Evolutionary conservation across 768 basidiomycete species (phyloP), one percentile per base, ranked within the genome.

Genomic region (Amyloporia xantha): DNA sequence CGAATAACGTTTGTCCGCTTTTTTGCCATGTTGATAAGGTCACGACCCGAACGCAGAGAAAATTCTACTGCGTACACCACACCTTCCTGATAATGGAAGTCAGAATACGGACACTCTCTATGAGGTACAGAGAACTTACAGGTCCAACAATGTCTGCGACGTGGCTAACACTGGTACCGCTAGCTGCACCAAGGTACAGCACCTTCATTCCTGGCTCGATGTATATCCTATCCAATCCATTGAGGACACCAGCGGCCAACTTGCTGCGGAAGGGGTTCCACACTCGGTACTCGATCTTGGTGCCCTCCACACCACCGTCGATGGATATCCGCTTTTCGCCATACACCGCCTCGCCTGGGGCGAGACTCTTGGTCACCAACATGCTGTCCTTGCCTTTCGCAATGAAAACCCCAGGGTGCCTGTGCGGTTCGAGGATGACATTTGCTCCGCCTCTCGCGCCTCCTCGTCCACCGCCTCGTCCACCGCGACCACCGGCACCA

Each of bases 191-290:
- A 54, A 99, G 81, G 71, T 98, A 99, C 49, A 99, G 71, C 40
- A 98, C 95, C 75, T 96, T 98, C 59, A 85, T 82, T 51, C 96
- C 96, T 23, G 96, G 96, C 48, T 74, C 77, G 64, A 99, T 92
- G 70, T 77, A 93, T 59, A 98, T 91, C 49, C 91, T 71, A 61
- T 97, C 96, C 68, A 99, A 72, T 61, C 96, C 96, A 54, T 93
- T 91, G 51, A 98, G 73, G 43, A 98, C 89, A 67, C 96, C 96
- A 30, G 96, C 96, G 25, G 96, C 96, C 57, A 99, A 68, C 75
- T 98, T 99, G 64, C 79, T 83, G 57, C 96, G 79, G 82, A 99
- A 99, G 41, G 96, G 96, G 73, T 99, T 99, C 96, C 96, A 99
- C 25, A 99, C 96, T 48, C 96, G 78, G 70, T 97, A 99, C 70